Evolutionary conservation across 1,284 basidiomycete genomes (phyloP), one percentile per base, ranked within the genome.

Genomic region (Pseudozyma tsukubaensis): DNA sequence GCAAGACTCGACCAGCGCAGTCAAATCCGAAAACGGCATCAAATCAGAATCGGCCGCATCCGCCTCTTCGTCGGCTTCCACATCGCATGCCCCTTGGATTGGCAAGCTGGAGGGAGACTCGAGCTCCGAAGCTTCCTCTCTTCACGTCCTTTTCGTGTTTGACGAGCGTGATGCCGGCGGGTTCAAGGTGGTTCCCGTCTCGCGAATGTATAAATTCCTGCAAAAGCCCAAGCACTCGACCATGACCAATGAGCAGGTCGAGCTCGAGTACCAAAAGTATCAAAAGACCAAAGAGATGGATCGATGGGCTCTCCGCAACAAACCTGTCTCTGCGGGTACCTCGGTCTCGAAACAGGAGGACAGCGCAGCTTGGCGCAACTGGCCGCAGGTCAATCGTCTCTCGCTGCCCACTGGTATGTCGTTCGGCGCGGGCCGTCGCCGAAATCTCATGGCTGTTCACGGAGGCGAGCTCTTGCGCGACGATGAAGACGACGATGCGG

Each of bases 111-210:
- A 84, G 36, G 83, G 83, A 24, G 83, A 83, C 40, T 77, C 76
- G 9, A 69, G 72, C 68, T 72, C 72, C 16, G 69, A 75, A 48
- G 72, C 77, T 0, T 69, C 79, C 4, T 79, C 77, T 29, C 72
- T 79, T n/a, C 82, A 84, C 56, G 83, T 82, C 12, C 74, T 84
- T 16, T 84, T 84, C 50, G 79, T 77, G 40, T 83, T 84, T 44
- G 83, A 84, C 60, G 80, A 82, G 52, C 66, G 79, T 9, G 77
- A 78, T 43, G 71, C 74, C 2, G 83, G 83, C 50, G 82, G 80
- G 4, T 84, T 84, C 76, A 79, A 80, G 43, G 76, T 83, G 44
- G 77, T 84, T 29, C 83, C 83, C 7, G 72, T 84, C 21, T 73
- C 71, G 36, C 74, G 76, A 43, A 78, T 73, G 65, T 84, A 84